Evolutionary conservation across 1,139 yeast species (phyloP).

Genomic region (Hansenula lynferdii): DNA sequence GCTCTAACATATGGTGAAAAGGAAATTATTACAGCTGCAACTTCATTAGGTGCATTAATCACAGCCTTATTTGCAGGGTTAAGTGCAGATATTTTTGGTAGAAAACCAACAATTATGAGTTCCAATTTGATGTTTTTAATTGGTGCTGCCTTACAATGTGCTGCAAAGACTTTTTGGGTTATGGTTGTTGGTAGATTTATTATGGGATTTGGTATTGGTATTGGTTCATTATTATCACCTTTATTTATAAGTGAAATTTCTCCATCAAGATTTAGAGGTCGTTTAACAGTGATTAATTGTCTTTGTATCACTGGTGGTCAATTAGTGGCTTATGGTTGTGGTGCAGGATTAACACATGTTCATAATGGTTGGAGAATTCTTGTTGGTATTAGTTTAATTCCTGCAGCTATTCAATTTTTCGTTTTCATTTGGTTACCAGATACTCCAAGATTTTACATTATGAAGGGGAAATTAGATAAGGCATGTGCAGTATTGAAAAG

Average conservation of each 20-base stretch:
- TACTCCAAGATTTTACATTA: conserved; percentile 85
- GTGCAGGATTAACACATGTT: conserved; percentile 78
- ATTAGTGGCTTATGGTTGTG: conserved; percentile 56
- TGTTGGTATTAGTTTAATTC: conserved; percentile 86
- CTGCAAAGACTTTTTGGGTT: conserved; percentile 76
- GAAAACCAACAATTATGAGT: conserved; percentile 73
- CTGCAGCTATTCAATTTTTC: conserved; percentile 73
- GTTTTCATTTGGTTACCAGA: conserved; percentile 88
- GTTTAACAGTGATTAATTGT: conserved; percentile 34
- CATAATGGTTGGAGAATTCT: conserved; percentile 89
- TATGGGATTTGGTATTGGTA: conserved; percentile 40
- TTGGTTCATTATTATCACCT: conserved; percentile 38
- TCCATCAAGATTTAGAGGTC: conserved; percentile 35
- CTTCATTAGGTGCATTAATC: conserved; percentile 85
- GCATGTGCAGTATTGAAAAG: conserved; percentile 63
- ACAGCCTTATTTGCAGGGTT: conserved; percentile 77
- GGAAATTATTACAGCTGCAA: conserved; percentile 91
- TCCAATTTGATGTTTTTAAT: conserved; percentile 75
- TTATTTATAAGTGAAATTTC: conserved; percentile 38
- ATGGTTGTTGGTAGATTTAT: conserved; percentile 37
- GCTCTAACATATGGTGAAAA: conserved; percentile 67
- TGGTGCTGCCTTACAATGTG: conserved; percentile 83
- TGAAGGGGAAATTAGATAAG: conserved; percentile 55
- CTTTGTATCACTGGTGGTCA: conserved; percentile 43
- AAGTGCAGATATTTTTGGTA: conserved; percentile 74